Evolutionary conservation across 257 asterid species (phyloP).

Genomic region (Coffea eugenioides): DNA sequence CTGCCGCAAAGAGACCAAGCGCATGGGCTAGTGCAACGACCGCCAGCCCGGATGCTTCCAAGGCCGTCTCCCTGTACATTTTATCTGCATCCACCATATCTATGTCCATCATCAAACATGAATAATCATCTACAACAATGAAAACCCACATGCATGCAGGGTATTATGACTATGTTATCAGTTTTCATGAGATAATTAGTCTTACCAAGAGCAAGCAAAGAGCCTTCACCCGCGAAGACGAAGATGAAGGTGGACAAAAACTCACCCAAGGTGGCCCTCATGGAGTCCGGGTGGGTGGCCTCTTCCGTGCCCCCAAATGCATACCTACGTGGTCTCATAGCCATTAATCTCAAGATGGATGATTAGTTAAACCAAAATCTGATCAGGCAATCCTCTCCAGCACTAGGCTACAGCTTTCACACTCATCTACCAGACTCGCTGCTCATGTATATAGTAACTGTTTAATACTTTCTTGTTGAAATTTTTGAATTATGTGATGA

Average conservation of each 20-base stretch:
- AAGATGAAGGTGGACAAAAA: constrained; percentile 82
- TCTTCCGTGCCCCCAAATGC: constrained; percentile 83
- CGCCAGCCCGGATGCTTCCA: constrained; percentile 56
- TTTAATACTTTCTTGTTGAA: no score
- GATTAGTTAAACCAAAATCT: background rate
- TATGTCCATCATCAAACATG: background rate
- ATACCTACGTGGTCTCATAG: constrained; percentile 67
- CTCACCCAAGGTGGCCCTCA: constrained; percentile 77
- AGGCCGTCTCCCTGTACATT: constrained; percentile 49
- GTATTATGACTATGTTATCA: background rate
- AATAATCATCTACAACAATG: background rate
- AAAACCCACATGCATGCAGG: background rate
- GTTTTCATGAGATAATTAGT: background rate
- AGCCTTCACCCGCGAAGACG: constrained; percentile 90
- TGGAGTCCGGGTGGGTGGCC: constrained; percentile 91
- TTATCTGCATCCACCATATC: constrained; percentile 36
- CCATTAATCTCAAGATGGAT: background rate
- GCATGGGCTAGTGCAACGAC: constrained; percentile 77
- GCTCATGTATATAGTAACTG: background rate
- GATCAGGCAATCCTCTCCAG: background rate
- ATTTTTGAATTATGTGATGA: background rate
- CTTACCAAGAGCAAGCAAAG: constrained; percentile 76
- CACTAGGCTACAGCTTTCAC: background rate
- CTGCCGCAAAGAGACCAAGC: constrained; percentile 67
- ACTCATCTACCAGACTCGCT: background rate